phyloP scores from a whole-genome alignment of 108 stramenopile genomes.

The Asterionellopsis glacialis region DNA sequence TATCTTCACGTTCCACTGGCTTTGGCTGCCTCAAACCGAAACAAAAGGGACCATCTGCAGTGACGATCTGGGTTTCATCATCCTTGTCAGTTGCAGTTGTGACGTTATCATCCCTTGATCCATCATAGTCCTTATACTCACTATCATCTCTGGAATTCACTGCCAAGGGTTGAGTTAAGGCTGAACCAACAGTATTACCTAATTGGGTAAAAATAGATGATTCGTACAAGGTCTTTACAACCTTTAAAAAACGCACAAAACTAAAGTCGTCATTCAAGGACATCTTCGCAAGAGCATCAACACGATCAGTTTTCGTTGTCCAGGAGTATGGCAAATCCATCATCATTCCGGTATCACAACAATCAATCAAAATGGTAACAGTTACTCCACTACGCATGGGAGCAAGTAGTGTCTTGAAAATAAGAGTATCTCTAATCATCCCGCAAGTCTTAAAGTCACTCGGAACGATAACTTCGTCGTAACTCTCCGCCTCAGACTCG shows the following conservation, averaged over 20 bases:
- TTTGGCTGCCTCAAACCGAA: neutral
- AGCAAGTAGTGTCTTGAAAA: conserved; percentile 78
- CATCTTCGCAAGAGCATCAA: conserved; percentile 44
- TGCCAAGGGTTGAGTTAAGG: conserved; percentile 9
- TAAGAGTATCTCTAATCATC: conserved; percentile 75
- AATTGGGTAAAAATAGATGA: conserved; percentile 74
- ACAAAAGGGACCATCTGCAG: neutral
- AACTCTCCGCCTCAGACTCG: conserved; percentile 56
- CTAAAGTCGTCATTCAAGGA: conserved; percentile 77
- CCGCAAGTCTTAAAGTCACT: conserved; percentile 59
- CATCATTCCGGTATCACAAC: conserved; percentile 77
- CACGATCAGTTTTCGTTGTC: conserved; percentile 53
- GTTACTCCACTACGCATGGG: conserved; percentile 82
- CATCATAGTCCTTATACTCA: neutral
- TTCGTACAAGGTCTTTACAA: conserved; percentile 82
- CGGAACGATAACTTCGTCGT: conserved; percentile 77
- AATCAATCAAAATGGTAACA: conserved; percentile 75
- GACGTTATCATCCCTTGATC: neutral
- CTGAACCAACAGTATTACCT: conserved; percentile 49
- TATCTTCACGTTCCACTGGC: no score
- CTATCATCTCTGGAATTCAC: neutral
- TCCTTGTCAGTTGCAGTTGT: neutral
- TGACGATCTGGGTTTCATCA: neutral
- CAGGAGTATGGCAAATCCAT: conserved; percentile 81
- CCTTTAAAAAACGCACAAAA: conserved; percentile 84